These are phyloP conservation scores for Fusarium foetens DNA, from an alignment of 2,329 filamentous ascomycete genomes.

Conservation along the genomic window DNA sequence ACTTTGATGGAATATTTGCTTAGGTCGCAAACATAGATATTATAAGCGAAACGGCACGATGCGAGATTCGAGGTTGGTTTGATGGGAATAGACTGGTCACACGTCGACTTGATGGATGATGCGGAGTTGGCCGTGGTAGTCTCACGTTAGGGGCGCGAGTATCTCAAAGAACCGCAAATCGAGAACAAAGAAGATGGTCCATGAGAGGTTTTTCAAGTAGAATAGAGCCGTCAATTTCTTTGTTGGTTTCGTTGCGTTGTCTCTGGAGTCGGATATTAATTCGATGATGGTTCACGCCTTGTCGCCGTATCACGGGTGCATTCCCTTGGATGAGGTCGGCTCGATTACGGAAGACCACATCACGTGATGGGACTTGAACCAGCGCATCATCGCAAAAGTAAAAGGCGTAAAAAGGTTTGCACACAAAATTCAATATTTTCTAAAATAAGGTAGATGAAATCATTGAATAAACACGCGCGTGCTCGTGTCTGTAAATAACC, in stretches of 20 bases:
- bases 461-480: conserved; percentile 6
- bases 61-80: conserved; percentile 11
- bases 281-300: conserved; percentile 38
- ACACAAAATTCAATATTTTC: not conserved
- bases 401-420: not conserved
- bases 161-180: conserved; percentile 31
- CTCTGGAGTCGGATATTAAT: conserved; percentile 22
- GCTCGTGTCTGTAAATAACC: conserved; percentile 25
- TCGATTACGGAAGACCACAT: conserved; percentile 31
- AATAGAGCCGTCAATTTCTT: not conserved
- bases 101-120: conserved; percentile 34
- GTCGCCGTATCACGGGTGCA: conserved; percentile 43
- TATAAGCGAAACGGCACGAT: conserved; percentile 26
- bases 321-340: conserved; percentile 37
- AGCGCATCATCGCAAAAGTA: not conserved
- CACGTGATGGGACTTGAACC: conserved; percentile 35
- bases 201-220: conserved; percentile 5
- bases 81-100: conserved; percentile 28
- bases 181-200: conserved; percentile 23
- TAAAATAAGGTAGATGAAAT: not conserved
- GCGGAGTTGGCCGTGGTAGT: conserved; percentile 39
- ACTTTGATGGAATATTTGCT: conserved; percentile 12
- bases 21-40: conserved; percentile 41
- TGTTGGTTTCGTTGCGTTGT: conserved; percentile 8
- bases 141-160: conserved; percentile 22